Conservation (phyloP, 345 rosid species). For the Aegle marmelos region DNA sequence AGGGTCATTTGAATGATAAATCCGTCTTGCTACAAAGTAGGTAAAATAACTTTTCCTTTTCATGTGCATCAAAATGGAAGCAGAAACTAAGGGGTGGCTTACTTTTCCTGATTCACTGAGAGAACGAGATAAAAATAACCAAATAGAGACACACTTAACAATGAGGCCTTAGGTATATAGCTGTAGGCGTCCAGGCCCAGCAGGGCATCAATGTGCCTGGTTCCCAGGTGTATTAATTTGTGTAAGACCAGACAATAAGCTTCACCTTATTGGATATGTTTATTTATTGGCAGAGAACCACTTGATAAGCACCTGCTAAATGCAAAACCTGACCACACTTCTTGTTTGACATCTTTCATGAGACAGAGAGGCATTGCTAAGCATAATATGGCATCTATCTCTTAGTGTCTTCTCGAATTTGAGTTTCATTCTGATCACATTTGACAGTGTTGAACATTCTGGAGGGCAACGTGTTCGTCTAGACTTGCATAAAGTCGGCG, state of each 20-base stretch:
- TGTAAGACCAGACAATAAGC: constrained; percentile 1
- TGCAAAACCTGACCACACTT: not conserved
- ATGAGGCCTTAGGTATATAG: not conserved
- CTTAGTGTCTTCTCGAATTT: not conserved
- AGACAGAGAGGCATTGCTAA: not conserved
- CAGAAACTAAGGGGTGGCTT: not conserved
- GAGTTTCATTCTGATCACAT: constrained; percentile 2
- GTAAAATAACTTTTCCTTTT: constrained; percentile 32
- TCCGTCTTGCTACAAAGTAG: constrained; percentile 87
- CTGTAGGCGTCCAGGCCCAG: not conserved
- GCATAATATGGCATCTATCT: not conserved
- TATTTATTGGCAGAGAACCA: not conserved
- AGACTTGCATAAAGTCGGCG: constrained; percentile 62
- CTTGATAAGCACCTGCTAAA: not conserved
- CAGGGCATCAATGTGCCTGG: not conserved
- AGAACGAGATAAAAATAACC: too few species aligned
- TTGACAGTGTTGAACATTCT: constrained; percentile 69
- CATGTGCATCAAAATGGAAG: constrained; percentile 3
- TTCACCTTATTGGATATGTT: constrained; percentile 7
- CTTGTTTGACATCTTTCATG: not conserved
- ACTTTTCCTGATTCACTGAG: not conserved
- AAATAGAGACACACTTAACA: not conserved
- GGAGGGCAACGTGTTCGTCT: constrained; percentile 83
- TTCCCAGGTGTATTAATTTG: not conserved
- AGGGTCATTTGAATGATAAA: constrained; percentile 86